Conservation (phyloP, 495 filamentous ascomycete species). For the Rhypophila decipiens region DNA sequence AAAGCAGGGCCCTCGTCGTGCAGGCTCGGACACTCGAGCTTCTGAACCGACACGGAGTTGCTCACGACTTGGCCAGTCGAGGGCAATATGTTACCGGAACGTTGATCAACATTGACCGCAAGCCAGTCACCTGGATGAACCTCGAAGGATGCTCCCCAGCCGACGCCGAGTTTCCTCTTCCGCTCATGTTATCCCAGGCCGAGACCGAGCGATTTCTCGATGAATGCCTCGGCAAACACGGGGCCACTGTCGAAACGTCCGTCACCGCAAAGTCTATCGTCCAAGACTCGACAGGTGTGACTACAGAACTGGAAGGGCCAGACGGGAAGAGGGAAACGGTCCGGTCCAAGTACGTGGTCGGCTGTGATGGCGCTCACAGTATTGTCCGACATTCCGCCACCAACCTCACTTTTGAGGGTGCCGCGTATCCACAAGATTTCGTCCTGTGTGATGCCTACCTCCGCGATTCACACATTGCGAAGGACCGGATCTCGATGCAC, state of each 20-base stretch:
- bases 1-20: constrained; percentile 37
- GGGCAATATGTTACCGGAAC: constrained; percentile 24
- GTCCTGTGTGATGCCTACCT: constrained; percentile 40
- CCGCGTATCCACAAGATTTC: constrained; percentile 35
- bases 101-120: constrained; percentile 26
- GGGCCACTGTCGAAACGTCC: constrained; percentile 27
- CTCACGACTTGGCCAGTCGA: constrained; percentile 19
- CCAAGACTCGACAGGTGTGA: constrained; percentile 30
- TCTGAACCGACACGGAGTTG: constrained; percentile 35
- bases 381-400: constrained; percentile 31
- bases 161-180: constrained; percentile 30
- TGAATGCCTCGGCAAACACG: constrained; percentile 25
- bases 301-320: constrained; percentile 15
- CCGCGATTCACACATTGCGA: constrained; percentile 20
- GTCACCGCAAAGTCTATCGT: constrained; percentile 26
- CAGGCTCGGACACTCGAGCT: constrained; percentile 42
- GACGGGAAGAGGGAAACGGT: constrained; percentile 18
- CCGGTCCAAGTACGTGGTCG: constrained; percentile 36
- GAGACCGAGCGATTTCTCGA: constrained; percentile 38
- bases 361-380: constrained; percentile 42
- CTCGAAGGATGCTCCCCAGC: constrained; percentile 23
- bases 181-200: constrained; percentile 35
- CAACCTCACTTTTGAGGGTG: constrained; percentile 37
- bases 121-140: constrained; percentile 12
- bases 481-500: constrained; percentile 20